Evolutionary conservation across 305 asterid genomes (phyloP).

Genomic region (Fraxinus sp.): DNA sequence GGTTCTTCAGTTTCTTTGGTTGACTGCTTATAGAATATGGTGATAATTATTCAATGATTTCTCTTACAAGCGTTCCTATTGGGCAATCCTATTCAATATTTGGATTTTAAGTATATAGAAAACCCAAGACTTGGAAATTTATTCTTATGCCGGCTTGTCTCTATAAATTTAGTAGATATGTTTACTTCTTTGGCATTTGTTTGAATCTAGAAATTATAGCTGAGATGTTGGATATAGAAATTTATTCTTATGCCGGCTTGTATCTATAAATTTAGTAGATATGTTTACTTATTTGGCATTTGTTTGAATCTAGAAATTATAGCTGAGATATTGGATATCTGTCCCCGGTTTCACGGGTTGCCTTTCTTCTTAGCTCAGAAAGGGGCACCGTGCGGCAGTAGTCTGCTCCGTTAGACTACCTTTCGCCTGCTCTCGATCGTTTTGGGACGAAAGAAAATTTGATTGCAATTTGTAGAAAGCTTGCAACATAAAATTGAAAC

Average conservation of each 20-base stretch:
- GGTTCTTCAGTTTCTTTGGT: slow-evolving; percentile 16
- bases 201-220: slow-evolving; percentile 17
- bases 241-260: slow-evolving; percentile 11
- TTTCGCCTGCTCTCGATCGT: too few relatives aligned
- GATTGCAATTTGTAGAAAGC: too few relatives aligned
- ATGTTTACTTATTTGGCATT: slow-evolving; percentile 5
- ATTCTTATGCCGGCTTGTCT: slow-evolving; percentile 16
- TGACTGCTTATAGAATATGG: background rate
- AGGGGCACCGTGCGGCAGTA: too few relatives aligned
- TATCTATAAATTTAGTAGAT: slow-evolving; percentile 25
- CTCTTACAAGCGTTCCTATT: background rate
- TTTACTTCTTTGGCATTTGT: slow-evolving; percentile 8
- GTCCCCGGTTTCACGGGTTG: too few relatives aligned
- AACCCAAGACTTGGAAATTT: slow-evolving; percentile 7
- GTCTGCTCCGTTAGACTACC: too few relatives aligned
- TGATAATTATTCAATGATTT: background rate
- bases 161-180: slow-evolving; percentile 24
- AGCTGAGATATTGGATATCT: slow-evolving; percentile 1
- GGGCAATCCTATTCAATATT: background rate
- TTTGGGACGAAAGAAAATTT: too few relatives aligned
- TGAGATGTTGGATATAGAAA: background rate
- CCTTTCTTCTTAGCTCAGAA: too few relatives aligned
- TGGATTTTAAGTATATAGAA: slow-evolving; percentile 13
- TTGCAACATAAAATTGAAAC: too few relatives aligned
- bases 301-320: slow-evolving; percentile 17